phyloP scores from a whole-genome alignment of 306 rosid genomes.

The Leucaena leucocephala region DNA sequence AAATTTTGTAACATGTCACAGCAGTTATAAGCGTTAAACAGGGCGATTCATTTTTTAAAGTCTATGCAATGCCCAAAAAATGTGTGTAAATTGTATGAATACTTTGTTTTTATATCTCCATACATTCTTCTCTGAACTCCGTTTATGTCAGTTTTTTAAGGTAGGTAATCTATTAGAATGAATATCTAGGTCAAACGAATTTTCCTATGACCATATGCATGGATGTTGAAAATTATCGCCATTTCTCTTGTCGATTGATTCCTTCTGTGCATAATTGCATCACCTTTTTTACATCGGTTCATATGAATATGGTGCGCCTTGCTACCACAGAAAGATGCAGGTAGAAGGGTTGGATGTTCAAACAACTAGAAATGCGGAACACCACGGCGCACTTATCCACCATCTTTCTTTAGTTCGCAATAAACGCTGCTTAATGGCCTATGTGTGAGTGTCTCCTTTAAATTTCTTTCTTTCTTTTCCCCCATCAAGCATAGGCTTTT shows the following conservation, averaged over 20 bases:
- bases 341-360: slow-evolving; percentile 83
- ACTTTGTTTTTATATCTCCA: background rate
- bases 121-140: background rate
- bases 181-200: slow-evolving; percentile 1
- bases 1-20: background rate
- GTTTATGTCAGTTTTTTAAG: background rate
- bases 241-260: background rate
- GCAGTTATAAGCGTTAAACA: background rate
- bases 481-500: background rate
- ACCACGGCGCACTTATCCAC: slow-evolving; percentile 81
- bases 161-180: background rate
- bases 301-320: background rate
- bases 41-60: background rate
- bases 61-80: background rate
- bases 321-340: slow-evolving; percentile 71
- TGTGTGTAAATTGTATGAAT: background rate
- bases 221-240: background rate
- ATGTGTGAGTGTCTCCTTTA: slow-evolving; percentile 52
- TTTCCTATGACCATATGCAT: background rate
- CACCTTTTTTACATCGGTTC: background rate
- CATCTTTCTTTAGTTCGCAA: slow-evolving; percentile 88
- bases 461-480: slow-evolving; percentile 25
- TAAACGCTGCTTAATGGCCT: slow-evolving; percentile 87
- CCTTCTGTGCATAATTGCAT: background rate
- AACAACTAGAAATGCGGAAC: slow-evolving; percentile 82